Conservation (phyloP, 2,329 filamentous ascomycete genomes). For the Fusarium pseudocircinatum region DNA sequence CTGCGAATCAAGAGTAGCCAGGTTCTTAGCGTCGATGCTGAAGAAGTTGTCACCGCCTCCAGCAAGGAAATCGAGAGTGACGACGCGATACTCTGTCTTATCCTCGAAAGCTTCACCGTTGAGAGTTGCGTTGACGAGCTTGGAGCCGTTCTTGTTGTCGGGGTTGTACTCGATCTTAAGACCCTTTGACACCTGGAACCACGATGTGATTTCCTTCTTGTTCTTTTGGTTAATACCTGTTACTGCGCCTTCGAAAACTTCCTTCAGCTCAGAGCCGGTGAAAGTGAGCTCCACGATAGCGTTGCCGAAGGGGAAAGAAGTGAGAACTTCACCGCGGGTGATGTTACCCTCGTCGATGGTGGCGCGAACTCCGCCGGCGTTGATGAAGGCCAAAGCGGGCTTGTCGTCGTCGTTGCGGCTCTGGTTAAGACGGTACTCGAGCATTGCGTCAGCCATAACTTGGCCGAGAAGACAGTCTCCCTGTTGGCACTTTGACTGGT, state of each 20-base stretch:
- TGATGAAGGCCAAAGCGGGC: constrained; percentile 67
- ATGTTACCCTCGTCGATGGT: constrained; percentile 69
- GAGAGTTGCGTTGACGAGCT: constrained; percentile 63
- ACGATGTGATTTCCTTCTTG: constrained; percentile 61
- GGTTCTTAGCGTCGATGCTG: constrained; percentile 44
- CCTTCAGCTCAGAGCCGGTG: constrained; percentile 63
- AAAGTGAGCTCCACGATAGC: constrained; percentile 67
- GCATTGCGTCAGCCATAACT: constrained; percentile 67
- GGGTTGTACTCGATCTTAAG: constrained; percentile 68
- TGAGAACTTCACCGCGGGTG: constrained; percentile 71
- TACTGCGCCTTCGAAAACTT: constrained; percentile 68
- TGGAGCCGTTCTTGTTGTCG: constrained; percentile 56
- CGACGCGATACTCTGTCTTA: constrained; percentile 61
- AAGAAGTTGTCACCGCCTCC: constrained; percentile 72
- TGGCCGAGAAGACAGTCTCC: constrained; percentile 68
- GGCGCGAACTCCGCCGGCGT: constrained; percentile 71
- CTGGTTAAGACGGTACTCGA: constrained; percentile 65
- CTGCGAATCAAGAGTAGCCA: constrained; percentile 60
- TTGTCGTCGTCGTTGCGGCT: constrained; percentile 50
- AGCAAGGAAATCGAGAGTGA: constrained; percentile 71
- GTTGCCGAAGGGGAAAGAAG: constrained; percentile 73
- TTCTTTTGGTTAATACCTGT: constrained; percentile 65
- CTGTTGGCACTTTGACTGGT: constrained; percentile 66
- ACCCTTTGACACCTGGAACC: constrained; percentile 68
- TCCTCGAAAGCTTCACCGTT: constrained; percentile 58